Percentiles rank a stretch among this genome's conserved stretches.
Evolutionary conservation across 148 eudicot species (phyloP).

Genomic region (Rhododendron molle): DNA sequence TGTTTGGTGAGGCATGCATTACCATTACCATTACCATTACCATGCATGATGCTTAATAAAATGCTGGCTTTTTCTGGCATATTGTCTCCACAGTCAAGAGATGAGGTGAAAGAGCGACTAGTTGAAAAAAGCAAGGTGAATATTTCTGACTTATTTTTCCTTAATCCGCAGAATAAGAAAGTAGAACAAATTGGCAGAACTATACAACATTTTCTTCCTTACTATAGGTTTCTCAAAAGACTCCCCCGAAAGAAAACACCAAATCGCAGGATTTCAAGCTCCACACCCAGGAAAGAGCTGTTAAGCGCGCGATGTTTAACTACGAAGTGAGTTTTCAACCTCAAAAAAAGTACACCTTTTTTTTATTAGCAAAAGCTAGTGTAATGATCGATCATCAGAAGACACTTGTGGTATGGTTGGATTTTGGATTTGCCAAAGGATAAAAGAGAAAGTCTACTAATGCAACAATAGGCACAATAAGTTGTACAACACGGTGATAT

Average conservation of each 20-base stretch:
- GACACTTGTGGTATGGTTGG: not conserved
- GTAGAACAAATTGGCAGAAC: not conserved
- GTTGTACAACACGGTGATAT: not conserved
- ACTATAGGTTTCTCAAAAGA: constrained; percentile 30
- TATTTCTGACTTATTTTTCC: not conserved
- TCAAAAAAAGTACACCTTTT: not conserved
- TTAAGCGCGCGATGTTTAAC: constrained; percentile 55
- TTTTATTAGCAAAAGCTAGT: not conserved
- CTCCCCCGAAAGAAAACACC: constrained; percentile 44
- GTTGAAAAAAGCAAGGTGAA: not conserved
- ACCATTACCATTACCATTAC: not conserved
- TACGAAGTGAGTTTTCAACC: constrained; percentile 43
- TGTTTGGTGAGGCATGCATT: not conserved
- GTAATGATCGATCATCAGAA: not conserved
- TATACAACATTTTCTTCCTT: not conserved
- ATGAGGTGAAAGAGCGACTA: constrained; percentile 11
- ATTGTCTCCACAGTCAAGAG: constrained; percentile 7
- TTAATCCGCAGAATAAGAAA: not conserved
- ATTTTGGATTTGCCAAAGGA: not conserved
- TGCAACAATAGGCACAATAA: not conserved
- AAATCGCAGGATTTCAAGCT: constrained; percentile 56
- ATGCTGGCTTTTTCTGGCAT: not conserved
- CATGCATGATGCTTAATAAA: not conserved
- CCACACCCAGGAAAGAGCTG: constrained; percentile 71
- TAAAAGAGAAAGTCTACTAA: not conserved